Evolutionary conservation across 805 yeast species (phyloP).

Genomic region (Ogataea neopini): DNA sequence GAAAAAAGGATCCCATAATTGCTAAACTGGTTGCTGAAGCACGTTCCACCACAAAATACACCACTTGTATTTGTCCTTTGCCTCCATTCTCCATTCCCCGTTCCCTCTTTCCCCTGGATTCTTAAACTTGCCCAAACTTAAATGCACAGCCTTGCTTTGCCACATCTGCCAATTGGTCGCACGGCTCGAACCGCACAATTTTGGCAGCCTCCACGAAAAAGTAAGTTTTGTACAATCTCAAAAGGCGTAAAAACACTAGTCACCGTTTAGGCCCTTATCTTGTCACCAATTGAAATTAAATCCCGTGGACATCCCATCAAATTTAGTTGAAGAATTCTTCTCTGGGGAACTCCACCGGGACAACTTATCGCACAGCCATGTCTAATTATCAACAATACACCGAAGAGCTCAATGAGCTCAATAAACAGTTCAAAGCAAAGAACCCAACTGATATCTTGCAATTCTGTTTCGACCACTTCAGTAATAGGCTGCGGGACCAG

Average conservation of each 20-base stretch:
- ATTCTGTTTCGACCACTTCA: constrained; percentile 75
- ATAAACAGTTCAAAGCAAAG: constrained; percentile 51
- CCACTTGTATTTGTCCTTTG: too few relatives aligned
- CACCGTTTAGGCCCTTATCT: background rate
- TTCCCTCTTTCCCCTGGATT: too few relatives aligned
- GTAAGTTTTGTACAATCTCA: constrained; percentile 3
- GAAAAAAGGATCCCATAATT: too few relatives aligned
- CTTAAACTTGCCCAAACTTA: too few relatives aligned
- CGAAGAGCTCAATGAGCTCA: constrained; percentile 60
- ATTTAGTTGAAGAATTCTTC: background rate
- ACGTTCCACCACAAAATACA: too few relatives aligned
- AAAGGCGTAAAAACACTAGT: background rate
- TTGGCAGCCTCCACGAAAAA: constrained; percentile 7
- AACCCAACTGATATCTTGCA: constrained; percentile 72
- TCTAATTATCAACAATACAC: constrained; percentile 27
- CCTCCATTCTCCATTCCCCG: too few relatives aligned
- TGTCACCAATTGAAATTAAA: background rate
- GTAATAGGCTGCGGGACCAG: constrained; percentile 59
- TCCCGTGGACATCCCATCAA: background rate
- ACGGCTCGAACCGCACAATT: background rate
- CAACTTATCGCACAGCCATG: constrained; percentile 12
- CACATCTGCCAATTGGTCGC: background rate
- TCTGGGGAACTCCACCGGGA: background rate
- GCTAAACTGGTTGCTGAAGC: too few relatives aligned
- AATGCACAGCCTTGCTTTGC: too few relatives aligned